A percentile compares a stretch with the other conserved stretches of the same genome.
These are phyloP conservation scores for Dactylellina sp. DNA, from an alignment of 2,329 filamentous ascomycete species.

Conservation along the genomic window DNA sequence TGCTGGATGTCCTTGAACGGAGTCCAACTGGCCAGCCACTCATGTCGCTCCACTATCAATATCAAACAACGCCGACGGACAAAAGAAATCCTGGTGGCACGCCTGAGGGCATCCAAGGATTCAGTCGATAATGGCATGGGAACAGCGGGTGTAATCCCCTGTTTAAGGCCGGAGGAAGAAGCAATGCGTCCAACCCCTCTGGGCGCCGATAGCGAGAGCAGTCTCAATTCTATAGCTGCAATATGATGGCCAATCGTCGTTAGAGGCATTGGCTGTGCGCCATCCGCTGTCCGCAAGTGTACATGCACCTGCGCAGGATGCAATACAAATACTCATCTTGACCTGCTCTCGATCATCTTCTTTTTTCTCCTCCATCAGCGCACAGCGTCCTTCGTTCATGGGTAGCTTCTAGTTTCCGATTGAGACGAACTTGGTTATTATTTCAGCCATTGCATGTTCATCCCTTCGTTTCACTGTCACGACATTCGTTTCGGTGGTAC, in stretches of 20 bases:
- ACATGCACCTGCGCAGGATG: slow-evolving; percentile 11
- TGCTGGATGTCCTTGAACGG: slow-evolving; percentile 3
- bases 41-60: slow-evolving; percentile 12
- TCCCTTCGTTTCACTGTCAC: slow-evolving; percentile 36
- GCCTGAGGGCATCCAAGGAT: slow-evolving; percentile 19
- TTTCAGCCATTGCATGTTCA: slow-evolving; percentile 26
- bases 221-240: slow-evolving; percentile 10
- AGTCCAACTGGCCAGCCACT: slow-evolving; percentile 23
- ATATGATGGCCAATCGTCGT: slow-evolving; percentile 6
- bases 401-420: slow-evolving; percentile 22
- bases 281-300: slow-evolving; percentile 24
- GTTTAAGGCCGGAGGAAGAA: slow-evolving; percentile 29
- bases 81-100: slow-evolving; percentile 20
- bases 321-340: slow-evolving; percentile 51
- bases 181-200: slow-evolving; percentile 41
- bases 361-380: slow-evolving; percentile 34
- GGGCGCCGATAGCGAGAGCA: neutral
- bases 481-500: slow-evolving; percentile 29
- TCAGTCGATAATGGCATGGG: slow-evolving; percentile 18
- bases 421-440: slow-evolving; percentile 4
- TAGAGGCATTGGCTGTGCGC: slow-evolving; percentile 8
- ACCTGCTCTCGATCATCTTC: neutral
- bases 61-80: slow-evolving; percentile 5
- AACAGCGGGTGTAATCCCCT: slow-evolving; percentile 37
- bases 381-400: slow-evolving; percentile 42